Base-by-base conservation (phyloP, 208 protist genomes). In the Crithidia sp. region DNA sequence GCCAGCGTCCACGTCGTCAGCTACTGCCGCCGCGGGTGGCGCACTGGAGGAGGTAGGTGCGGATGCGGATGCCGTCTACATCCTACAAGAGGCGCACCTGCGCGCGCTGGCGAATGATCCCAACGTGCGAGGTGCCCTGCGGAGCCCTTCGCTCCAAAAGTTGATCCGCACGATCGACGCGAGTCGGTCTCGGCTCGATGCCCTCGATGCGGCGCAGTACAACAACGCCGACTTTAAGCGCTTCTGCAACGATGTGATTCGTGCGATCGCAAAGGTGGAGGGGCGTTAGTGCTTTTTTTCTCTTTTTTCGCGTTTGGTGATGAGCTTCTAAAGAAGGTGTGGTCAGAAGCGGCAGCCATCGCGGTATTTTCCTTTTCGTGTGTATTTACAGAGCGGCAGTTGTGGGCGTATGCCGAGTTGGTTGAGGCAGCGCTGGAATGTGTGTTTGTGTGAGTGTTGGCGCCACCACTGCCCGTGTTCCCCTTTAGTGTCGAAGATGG, bases 221-320 rank as follows among this genome's bases (percentile, higher is more conserved):
- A 96, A 96, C 68, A 86, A 84, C 56, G 74, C 81, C 0, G 88
- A 95, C 47, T 97, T 97, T 58, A 74, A 77, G 17, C 37, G 66
- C 8, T 97, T 95, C 58, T 92, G 86, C 60, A 76, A 90, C 16
- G 62, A 80, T 7, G 82, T 96, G 16, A 77, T 91, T 61, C 58
- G 49, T 17, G 72, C 77, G 16, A 83, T 96, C 41, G 73, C 67
- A 19, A 39, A 39, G 16, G 76, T 79, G 49, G 81, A 91, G 67
- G 72, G 53, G 6, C 62, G 76, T 4, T 67, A 45, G 14, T n/a
- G 28, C 28, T 28, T 28, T 28, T 28, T 28, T 28, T 28, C 28
- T 1, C 28, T 1, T 28, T 28, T 28, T 28, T 28, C 28, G 28
- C 28, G 28, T 28, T 28, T 28, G 28, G 28, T 28, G 28, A 2